phyloP scores from a whole-genome alignment of 192 early-diverging fungal species.

The Linderina pennispora region DNA sequence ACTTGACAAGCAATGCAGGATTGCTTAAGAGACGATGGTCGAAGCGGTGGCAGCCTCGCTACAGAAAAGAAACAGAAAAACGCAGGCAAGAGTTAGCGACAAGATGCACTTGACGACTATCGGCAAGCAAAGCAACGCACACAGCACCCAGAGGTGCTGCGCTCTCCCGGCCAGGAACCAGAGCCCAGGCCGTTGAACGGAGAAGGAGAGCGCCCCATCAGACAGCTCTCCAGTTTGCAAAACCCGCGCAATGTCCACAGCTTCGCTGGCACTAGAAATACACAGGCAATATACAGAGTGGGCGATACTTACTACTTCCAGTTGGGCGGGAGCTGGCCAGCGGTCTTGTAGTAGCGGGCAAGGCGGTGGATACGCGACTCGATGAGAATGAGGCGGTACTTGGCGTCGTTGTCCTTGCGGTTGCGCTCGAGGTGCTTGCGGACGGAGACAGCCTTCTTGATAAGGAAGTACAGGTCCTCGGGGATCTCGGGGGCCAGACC shows the following conservation, averaged over 20 bases:
- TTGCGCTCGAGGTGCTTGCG: conserved; percentile 98
- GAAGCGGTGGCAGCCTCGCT: conserved; percentile 2
- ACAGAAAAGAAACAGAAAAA: conserved; percentile 1
- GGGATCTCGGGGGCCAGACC: conserved; percentile 93
- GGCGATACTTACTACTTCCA: conserved; percentile 94
- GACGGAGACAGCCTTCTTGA: conserved; percentile 99
- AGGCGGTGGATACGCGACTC: conserved; percentile 99
- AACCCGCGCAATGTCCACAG: conserved; percentile 32
- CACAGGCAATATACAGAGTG: conserved; percentile 5
- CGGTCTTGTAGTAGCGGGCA: conserved; percentile 97
- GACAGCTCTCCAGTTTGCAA: conserved; percentile 9
- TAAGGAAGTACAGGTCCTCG: conserved; percentile 98
- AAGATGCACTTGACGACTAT: conserved; percentile 32
- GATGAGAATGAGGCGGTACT: conserved; percentile 98
- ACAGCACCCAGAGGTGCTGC: conserved; percentile 1
- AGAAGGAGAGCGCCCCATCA: not conserved
- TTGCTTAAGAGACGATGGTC: conserved; percentile 18
- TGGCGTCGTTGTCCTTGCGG: conserved; percentile 98
- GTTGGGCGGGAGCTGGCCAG: conserved; percentile 91
- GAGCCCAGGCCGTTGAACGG: not conserved
- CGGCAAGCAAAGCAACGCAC: conserved; percentile 37
- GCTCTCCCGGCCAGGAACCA: conserved; percentile 14
- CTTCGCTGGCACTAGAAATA: no score
- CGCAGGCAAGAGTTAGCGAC: conserved; percentile 1
- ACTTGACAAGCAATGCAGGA: conserved; percentile 19